These are phyloP conservation scores for Globisporangium radiosum DNA, from an alignment of 352 stramenopile genomes.

Conservation along the genomic window DNA sequence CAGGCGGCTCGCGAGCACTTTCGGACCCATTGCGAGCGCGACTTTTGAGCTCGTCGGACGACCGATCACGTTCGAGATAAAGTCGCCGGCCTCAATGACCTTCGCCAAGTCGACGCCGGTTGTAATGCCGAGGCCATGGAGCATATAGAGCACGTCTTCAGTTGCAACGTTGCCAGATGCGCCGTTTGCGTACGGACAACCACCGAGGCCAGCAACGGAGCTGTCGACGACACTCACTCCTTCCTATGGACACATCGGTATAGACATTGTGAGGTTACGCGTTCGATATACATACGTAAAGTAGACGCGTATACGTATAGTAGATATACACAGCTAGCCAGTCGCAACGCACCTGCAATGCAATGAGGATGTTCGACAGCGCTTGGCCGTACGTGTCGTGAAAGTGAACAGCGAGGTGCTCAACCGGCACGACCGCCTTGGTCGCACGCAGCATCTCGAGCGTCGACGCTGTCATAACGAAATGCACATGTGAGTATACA, in stretches of 20 bases:
- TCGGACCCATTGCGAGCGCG: slow-evolving; percentile 52
- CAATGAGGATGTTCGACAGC: slow-evolving; percentile 92
- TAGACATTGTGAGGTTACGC: background rate
- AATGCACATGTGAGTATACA: too few species aligned
- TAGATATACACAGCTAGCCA: too few species aligned
- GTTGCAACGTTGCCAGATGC: slow-evolving; percentile 96
- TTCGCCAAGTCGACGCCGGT: slow-evolving; percentile 92
- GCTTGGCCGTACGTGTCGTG: slow-evolving; percentile 97
- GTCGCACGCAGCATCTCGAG: slow-evolving; percentile 72
- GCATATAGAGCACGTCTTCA: slow-evolving; percentile 97
- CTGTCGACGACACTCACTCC: slow-evolving; percentile 92
- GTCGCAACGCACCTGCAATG: slow-evolving; percentile 51
- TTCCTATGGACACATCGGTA: slow-evolving; percentile 38
- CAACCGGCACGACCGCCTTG: slow-evolving; percentile 73
- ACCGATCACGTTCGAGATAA: slow-evolving; percentile 83
- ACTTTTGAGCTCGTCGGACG: slow-evolving; percentile 85
- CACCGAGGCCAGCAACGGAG: slow-evolving; percentile 93
- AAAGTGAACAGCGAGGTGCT: slow-evolving; percentile 94
- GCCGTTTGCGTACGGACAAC: slow-evolving; percentile 95
- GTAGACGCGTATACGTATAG: too few species aligned
- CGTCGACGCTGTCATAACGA: slow-evolving; percentile 45
- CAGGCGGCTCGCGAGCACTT: slow-evolving; percentile 34
- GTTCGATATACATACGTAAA: background rate
- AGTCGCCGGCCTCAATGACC: slow-evolving; percentile 86
- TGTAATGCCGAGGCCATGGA: slow-evolving; percentile 92